These are phyloP conservation scores for Trichoderma pleuroti DNA, from an alignment of 2,329 filamentous ascomycete species.

Conservation along the genomic window DNA sequence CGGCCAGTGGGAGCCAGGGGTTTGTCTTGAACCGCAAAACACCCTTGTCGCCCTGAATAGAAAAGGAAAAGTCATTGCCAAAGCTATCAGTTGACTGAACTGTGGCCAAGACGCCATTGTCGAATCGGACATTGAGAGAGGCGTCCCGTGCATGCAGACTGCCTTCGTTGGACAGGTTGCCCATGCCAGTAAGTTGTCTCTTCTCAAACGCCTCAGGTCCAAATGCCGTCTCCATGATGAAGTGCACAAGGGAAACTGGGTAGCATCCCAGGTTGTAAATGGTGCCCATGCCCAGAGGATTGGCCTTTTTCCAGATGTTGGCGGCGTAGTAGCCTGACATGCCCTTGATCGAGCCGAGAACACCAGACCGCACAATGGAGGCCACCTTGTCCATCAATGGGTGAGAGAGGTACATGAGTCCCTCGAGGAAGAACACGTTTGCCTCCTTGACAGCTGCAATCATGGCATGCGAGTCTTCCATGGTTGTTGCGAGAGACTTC, in stretches of 20 bases:
- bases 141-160: conserved; percentile 26
- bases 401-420: conserved; percentile 29
- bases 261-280: conserved; percentile 32
- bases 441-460: conserved; percentile 24
- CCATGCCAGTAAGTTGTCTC: conserved; percentile 24
- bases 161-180: conserved; percentile 25
- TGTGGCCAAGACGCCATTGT: conserved; percentile 24
- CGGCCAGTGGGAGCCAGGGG: conserved; percentile 28
- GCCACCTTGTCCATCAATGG: conserved; percentile 26
- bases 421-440: conserved; percentile 29
- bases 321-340: conserved; percentile 29
- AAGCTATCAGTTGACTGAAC: conserved; percentile 29
- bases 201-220: conserved; percentile 23
- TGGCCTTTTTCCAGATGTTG: conserved; percentile 29
- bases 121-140: conserved; percentile 25
- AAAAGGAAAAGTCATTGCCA: conserved; percentile 28
- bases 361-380: conserved; percentile 24
- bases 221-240: conserved; percentile 26
- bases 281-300: conserved; percentile 29
- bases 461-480: conserved; percentile 27
- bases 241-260: conserved; percentile 28
- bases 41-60: conserved; percentile 26
- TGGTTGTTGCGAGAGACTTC: conserved; percentile 28
- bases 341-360: conserved; percentile 24
- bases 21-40: conserved; percentile 28